These are phyloP conservation scores for Aureobasidium pullulans DNA, from an alignment of 2,329 filamentous ascomycete species.

Conservation along the genomic window DNA sequence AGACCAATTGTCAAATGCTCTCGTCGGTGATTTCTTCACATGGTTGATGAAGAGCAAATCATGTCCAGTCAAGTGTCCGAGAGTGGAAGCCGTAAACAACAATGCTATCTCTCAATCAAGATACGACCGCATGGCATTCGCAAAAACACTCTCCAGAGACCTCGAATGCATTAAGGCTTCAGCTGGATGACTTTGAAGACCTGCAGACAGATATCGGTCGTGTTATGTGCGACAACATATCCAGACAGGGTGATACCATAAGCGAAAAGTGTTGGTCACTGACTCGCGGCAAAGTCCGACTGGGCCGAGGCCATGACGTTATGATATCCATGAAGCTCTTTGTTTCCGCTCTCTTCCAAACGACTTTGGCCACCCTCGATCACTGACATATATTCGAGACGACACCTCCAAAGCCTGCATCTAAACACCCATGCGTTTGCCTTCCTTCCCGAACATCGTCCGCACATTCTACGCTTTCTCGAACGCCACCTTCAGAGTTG, in stretches of 20 bases:
- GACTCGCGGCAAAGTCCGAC: neutral
- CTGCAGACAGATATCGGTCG: no score
- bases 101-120: no score
- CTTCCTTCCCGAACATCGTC: slow-evolving; percentile 39
- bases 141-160: no score
- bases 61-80: no score
- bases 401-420: neutral
- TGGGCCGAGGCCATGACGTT: neutral
- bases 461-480: slow-evolving; percentile 42
- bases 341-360: slow-evolving; percentile 2
- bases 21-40: no score
- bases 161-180: no score
- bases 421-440: slow-evolving; percentile 38
- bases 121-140: no score
- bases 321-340: neutral
- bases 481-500: slow-evolving; percentile 35
- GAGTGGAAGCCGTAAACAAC: no score
- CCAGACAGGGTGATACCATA: neutral
- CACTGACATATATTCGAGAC: neutral
- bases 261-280: neutral
- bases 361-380: neutral
- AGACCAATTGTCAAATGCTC: no score
- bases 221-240: no score
- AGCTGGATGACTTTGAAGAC: no score
- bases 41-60: no score